Percentiles rank a stretch among this genome's conserved stretches.
phyloP scores from a whole-genome alignment of 2,329 filamentous ascomycete genomes.

The Neurospora sp. region DNA sequence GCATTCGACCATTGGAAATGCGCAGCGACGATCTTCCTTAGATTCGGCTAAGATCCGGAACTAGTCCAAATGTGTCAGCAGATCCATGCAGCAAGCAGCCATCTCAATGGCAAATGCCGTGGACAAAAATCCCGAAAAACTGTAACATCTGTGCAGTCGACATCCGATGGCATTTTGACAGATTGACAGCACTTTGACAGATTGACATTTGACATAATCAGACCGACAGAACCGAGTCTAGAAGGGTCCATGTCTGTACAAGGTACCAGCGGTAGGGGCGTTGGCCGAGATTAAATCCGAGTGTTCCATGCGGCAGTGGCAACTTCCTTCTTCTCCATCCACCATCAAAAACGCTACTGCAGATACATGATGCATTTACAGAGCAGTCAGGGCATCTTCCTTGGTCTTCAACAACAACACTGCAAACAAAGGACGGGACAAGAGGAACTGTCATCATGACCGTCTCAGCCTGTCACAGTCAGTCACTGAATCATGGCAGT shows the following conservation, averaged over 20 bases:
- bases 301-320: not conserved
- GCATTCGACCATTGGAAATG: not conserved
- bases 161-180: not conserved
- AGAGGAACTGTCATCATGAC: not conserved
- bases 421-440: not conserved
- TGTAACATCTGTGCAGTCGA: not conserved
- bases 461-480: not conserved
- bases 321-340: too few species aligned
- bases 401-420: too few species aligned
- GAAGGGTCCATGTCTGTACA: not conserved
- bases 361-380: too few species aligned
- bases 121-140: not conserved
- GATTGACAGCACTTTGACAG: not conserved
- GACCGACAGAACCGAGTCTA: not conserved
- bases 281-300: not conserved
- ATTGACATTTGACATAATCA: not conserved
- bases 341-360: too few species aligned
- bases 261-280: not conserved
- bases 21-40: not conserved
- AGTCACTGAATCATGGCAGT: not conserved
- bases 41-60: not conserved
- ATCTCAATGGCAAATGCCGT: not conserved
- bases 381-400: too few species aligned
- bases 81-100: not conserved
- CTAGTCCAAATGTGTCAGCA: not conserved